Base-by-base conservation (phyloP, 1,284 basidiomycete genomes). In the Rhodotorula sp. region DNA sequence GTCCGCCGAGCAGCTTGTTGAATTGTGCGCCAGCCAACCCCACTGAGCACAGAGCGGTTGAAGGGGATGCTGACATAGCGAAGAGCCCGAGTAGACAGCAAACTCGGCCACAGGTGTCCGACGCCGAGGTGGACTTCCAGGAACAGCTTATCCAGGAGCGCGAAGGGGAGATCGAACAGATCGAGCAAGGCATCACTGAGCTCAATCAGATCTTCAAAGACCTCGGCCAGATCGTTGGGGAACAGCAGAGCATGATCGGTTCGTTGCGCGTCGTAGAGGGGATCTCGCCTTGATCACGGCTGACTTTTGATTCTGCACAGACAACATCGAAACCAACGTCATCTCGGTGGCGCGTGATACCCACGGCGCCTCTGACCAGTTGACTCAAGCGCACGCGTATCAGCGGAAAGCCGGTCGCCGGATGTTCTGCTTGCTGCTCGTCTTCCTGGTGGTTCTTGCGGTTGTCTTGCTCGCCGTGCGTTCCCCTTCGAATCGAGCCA, bases 201-300 rank as follows among this genome's bases (percentile, higher is more conserved):
- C 84, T 99, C 60, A 89, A 93, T 62, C 93, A 97, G 81, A 98
- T 99, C 78, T 99, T 99, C 85, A 87, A 93, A 56, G 95, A 99
- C 82, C 83, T 99, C 50, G 95, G 95, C 52, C 94, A 93, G 26
- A 87, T 99, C 57, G 94, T 99, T 2, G 88, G 89, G 75, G 93
- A 98, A 80, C 97, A 99, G 80, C 95, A 95, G 14, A 88, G 88
- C 45, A 92, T 98, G 90, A 85, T 99, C 66, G 93, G 94, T 95
- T 72, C 71, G 90, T 83, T 3, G 23, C 10, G 14, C 34, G 10
- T 7, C 38, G 38, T 7, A 8, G 38, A 43, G 38, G 34, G 34
- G 38, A 43, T 43, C 21, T 56, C 16, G n/a, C 26, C 19, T 12
- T 12, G 26, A 8, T 56, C 18, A 56, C 55, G 28, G 14, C 18